Evolutionary conservation across 768 basidiomycete genomes (phyloP).

Genomic region (Boletellus sp.): DNA sequence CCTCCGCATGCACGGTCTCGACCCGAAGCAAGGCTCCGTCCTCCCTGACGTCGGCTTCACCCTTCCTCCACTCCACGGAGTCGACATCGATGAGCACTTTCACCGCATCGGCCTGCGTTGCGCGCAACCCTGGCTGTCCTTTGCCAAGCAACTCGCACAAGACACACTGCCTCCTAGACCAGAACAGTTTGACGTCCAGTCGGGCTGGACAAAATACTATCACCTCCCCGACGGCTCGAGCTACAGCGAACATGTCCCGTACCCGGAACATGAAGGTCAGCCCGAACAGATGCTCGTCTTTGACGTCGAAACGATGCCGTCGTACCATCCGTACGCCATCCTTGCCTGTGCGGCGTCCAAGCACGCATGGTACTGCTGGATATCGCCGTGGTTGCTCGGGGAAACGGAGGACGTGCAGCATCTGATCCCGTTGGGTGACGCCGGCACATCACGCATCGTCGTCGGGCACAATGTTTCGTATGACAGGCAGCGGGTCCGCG

Average conservation of each 20-base stretch:
- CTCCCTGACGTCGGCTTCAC: constrained; percentile 78
- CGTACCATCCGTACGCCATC: constrained; percentile 74
- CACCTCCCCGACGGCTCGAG: constrained; percentile 70
- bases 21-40: constrained; percentile 72
- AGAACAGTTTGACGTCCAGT: constrained; percentile 46
- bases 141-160: constrained; percentile 57
- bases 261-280: constrained; percentile 58
- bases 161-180: constrained; percentile 60
- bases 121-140: constrained; percentile 73
- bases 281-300: constrained; percentile 78
- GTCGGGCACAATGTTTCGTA: constrained; percentile 96
- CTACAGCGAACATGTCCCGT: constrained; percentile 68
- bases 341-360: constrained; percentile 85
- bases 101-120: constrained; percentile 65
- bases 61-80: constrained; percentile 80
- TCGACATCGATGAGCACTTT: constrained; percentile 85
- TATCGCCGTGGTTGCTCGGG: constrained; percentile 87
- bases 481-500: constrained; percentile 76
- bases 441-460: constrained; percentile 54
- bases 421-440: constrained; percentile 69
- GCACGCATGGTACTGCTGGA: constrained; percentile 93
- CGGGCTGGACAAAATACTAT: constrained; percentile 91
- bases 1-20: constrained; percentile 75
- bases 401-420: constrained; percentile 56
- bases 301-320: constrained; percentile 92